Base-by-base conservation (phyloP, 176 grass and related monocot species). In the Zoysia japonica region DNA sequence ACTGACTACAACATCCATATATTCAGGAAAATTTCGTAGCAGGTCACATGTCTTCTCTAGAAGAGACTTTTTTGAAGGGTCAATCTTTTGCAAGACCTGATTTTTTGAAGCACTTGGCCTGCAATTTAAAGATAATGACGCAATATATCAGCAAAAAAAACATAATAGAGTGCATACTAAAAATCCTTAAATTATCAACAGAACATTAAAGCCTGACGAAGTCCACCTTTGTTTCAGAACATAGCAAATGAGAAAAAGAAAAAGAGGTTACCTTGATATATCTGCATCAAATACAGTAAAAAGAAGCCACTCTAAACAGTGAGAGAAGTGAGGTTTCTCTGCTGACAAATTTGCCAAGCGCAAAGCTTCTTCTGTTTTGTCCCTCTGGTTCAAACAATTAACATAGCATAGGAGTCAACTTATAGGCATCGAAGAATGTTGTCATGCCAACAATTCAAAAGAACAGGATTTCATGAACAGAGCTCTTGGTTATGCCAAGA, bases 281-380 rank as follows among this genome's bases (percentile, higher is more conserved):
- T 98, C 95, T 75, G 95, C 95, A 84, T 98, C 95, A 81, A 98
- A 98, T 89, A 98, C 95, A 17, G 95, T 98, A 87, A 98, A 98
- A 15, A 98, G 78, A 85, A 98, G 95, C 95, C 95, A 98, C 68
- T 98, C 95, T 73, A 98, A 87, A 80, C 95, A 94, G 62, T 92
- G 92, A n/a, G 95, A 94, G 77, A 98, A 98, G 83, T 98, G 95
- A 72, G 95, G 92, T 66, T 94, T 98, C 42, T 98, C 95, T 75
- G 95, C 95, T 75, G 95, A 98, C 61, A 98, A 88, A 77, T 89
- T 86, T 69, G 95, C 95, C 78, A 98, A 84, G 55, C 81, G 82
- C 76, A 98, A 87, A 77, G 95, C 92, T 87, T 98, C 95, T 89
- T 94, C 89, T 72, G 70, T 56, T 83, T 98, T 98, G 75, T 92